Percentiles rank a stretch among this genome's conserved stretches.
Conservation (phyloP, 106 monocot genomes). For the Platanthera zijinensis region DNA sequence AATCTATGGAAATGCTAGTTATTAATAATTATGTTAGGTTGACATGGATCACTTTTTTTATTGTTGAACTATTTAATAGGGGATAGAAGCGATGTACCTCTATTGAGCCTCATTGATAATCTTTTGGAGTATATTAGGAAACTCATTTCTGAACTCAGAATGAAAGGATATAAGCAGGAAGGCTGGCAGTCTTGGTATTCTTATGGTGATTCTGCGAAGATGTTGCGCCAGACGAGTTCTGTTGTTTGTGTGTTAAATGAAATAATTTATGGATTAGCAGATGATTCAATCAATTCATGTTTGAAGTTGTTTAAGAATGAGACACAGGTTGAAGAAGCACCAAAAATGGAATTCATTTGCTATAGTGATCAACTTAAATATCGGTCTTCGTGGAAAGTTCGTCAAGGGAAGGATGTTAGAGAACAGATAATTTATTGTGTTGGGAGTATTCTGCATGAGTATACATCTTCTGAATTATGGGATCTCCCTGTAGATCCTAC, state of each 20-base stretch:
- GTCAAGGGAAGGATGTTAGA: constrained; percentile 24
- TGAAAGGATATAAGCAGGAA: constrained; percentile 53
- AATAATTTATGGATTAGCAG: constrained; percentile 72
- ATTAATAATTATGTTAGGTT: neutral
- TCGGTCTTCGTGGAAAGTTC: constrained; percentile 36
- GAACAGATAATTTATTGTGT: constrained; percentile 54
- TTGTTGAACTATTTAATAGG: constrained; percentile 30
- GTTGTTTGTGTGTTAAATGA: constrained; percentile 87
- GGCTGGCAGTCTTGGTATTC: constrained; percentile 64
- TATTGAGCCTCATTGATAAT: constrained; percentile 60
- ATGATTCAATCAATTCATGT: constrained; percentile 30
- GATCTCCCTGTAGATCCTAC: constrained; percentile 58
- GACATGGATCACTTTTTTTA: neutral
- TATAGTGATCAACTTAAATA: constrained; percentile 7
- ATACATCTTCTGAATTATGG: constrained; percentile 83
- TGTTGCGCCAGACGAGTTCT: constrained; percentile 65
- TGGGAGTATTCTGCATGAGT: constrained; percentile 84
- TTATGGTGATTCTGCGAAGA: constrained; percentile 43
- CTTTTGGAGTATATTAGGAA: constrained; percentile 57
- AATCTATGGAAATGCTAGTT: neutral
- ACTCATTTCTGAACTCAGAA: constrained; percentile 59
- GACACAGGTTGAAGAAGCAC: constrained; percentile 2
- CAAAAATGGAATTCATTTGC: neutral
- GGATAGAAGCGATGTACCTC: constrained; percentile 21
- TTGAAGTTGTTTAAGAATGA: constrained; percentile 30